A percentile compares a stretch with the other conserved stretches of the same genome.
phyloP scores from a whole-genome alignment of 768 basidiomycete genomes.

The Sarcomyxa edulis region DNA sequence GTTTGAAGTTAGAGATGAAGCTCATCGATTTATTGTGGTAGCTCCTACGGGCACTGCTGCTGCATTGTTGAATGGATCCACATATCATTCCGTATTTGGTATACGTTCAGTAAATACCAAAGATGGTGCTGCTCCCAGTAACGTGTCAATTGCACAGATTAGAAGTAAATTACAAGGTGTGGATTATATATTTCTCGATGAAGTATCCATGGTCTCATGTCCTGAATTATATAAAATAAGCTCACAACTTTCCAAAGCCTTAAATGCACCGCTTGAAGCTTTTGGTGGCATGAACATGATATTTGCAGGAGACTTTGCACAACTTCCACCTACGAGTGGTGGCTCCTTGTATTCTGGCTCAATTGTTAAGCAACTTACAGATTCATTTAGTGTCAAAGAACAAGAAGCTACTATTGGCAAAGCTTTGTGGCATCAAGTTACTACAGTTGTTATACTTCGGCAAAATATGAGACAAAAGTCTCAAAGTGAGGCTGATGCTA shows the following conservation, averaged over 20 bases:
- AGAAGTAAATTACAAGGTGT: slow-evolving; percentile 15
- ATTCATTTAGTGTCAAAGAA: not conserved
- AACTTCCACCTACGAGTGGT: slow-evolving; percentile 17
- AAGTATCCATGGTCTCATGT: slow-evolving; percentile 36
- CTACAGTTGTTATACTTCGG: slow-evolving; percentile 23
- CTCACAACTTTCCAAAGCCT: slow-evolving; percentile 16
- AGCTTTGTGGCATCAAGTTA: slow-evolving; percentile 25
- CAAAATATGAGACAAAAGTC: slow-evolving; percentile 25
- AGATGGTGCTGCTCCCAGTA: not conserved
- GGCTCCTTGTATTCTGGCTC: slow-evolving; percentile 12
- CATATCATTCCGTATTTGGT: slow-evolving; percentile 17
- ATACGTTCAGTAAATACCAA: slow-evolving; percentile 5
- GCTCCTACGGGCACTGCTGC: slow-evolving; percentile 23
- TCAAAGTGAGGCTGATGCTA: slow-evolving; percentile 10
- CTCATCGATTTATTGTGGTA: slow-evolving; percentile 18
- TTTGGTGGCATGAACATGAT: slow-evolving; percentile 33
- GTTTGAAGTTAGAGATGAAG: slow-evolving; percentile 19
- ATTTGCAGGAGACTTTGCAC: slow-evolving; percentile 34
- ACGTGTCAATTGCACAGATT: slow-evolving; percentile 5
- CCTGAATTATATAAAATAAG: slow-evolving; percentile 24
- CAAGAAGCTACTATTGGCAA: slow-evolving; percentile 18
- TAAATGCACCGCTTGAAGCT: slow-evolving; percentile 11
- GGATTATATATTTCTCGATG: slow-evolving; percentile 34
- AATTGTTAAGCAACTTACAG: slow-evolving; percentile 3
- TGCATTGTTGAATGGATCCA: slow-evolving; percentile 16